Evolutionary conservation across 371 early-diverging fungal species (phyloP).

Genomic region (Dichotomocladium elegans): DNA sequence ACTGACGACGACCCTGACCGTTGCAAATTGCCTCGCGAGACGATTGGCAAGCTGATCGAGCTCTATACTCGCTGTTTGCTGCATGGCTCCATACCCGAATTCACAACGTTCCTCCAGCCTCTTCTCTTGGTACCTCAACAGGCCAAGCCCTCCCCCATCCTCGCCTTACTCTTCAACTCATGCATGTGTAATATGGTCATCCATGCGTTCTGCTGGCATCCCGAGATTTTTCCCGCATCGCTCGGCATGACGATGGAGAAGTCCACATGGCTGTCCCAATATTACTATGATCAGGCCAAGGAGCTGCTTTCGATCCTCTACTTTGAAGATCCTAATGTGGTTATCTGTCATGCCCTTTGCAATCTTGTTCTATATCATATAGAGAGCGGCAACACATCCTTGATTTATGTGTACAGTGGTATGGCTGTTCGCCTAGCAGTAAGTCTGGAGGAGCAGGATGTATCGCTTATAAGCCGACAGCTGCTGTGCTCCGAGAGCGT

Average conservation of each 20-base stretch:
- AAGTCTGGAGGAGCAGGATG: conserved; percentile 19
- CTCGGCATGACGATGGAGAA: conserved; percentile 5
- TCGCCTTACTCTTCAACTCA: conserved; percentile 28
- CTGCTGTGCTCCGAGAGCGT: neutral
- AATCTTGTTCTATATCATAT: conserved; percentile 44
- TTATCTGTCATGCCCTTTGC: conserved; percentile 36
- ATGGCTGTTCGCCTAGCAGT: conserved; percentile 44
- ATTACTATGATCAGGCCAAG: conserved; percentile 39
- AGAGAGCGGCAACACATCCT: conserved; percentile 40
- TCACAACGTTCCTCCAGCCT: conserved; percentile 17
- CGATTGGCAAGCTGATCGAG: conserved; percentile 8
- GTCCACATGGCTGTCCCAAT: conserved; percentile 6
- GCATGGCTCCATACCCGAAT: conserved; percentile 35
- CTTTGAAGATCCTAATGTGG: conserved; percentile 34
- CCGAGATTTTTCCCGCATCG: conserved; percentile 15
- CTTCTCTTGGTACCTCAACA: conserved; percentile 9
- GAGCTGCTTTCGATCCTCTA: conserved; percentile 28
- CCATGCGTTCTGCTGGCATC: conserved; percentile 43
- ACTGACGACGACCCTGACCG: neutral
- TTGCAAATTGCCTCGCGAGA: neutral
- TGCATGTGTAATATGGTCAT: conserved; percentile 40
- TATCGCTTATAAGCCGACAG: conserved; percentile 15
- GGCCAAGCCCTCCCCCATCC: conserved; percentile 9
- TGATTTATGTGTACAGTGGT: conserved; percentile 40
- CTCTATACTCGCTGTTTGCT: conserved; percentile 37